Conservation (phyloP, 306 rosid genomes). For the Sechiopsis laciniata region DNA sequence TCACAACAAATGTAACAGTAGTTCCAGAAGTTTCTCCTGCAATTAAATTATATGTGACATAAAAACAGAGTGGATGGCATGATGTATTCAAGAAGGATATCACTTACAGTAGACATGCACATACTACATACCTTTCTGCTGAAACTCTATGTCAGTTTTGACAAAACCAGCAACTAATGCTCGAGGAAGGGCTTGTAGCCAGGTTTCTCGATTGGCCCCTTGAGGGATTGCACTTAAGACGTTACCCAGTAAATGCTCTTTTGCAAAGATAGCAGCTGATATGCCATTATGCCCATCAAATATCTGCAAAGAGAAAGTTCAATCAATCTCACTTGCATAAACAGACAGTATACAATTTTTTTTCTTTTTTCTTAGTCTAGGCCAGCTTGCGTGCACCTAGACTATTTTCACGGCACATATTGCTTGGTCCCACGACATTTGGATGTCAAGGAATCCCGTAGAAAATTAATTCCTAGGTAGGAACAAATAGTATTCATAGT, state of each 20-base stretch:
- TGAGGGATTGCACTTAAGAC: constrained; percentile 90
- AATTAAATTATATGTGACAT: constrained; percentile 22
- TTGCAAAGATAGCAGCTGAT: constrained; percentile 88
- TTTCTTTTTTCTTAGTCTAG: too few species aligned
- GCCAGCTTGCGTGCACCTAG: too few species aligned
- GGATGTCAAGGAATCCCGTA: too few species aligned
- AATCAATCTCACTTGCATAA: constrained; percentile 22
- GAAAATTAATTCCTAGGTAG: too few species aligned
- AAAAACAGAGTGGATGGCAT: neutral
- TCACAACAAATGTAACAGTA: constrained; percentile 86
- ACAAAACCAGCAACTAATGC: constrained; percentile 95
- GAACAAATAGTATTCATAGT: neutral
- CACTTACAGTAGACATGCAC: constrained; percentile 6
- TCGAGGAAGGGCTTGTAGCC: constrained; percentile 97
- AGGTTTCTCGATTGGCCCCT: constrained; percentile 78
- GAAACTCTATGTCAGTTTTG: constrained; percentile 96
- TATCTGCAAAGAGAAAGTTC: constrained; percentile 51
- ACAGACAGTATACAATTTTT: neutral
- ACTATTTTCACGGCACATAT: too few species aligned
- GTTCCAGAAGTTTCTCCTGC: constrained; percentile 99
- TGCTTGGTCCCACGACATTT: too few species aligned
- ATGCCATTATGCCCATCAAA: constrained; percentile 98
- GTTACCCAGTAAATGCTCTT: constrained; percentile 69
- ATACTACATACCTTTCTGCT: constrained; percentile 60
- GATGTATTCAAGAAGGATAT: neutral